These are phyloP conservation scores for Boletus mariae DNA, from an alignment of 1,284 basidiomycete genomes.

Conservation along the genomic window DNA sequence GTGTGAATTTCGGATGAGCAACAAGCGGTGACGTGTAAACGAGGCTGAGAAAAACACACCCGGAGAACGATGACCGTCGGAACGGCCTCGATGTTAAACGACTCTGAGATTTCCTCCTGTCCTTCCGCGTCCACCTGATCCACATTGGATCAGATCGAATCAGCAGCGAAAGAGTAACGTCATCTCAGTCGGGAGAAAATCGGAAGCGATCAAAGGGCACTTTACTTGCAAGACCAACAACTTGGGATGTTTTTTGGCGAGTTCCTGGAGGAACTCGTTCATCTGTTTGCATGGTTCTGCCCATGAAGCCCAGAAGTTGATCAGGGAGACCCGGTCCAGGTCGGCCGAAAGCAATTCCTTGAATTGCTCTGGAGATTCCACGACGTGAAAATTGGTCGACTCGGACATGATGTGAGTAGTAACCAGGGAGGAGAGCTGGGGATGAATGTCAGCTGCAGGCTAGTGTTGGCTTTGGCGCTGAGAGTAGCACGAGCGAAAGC, in stretches of 20 bases:
- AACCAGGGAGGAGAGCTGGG: not conserved
- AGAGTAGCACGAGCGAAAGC: not conserved
- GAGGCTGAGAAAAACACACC: constrained; percentile 40
- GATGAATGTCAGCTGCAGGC: not conserved
- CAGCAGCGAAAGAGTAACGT: not conserved
- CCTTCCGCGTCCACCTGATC: constrained; percentile 86
- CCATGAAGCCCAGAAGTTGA: constrained; percentile 94
- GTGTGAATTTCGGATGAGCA: constrained; percentile 2
- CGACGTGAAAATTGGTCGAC: constrained; percentile 46
- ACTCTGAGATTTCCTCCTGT: constrained; percentile 87
- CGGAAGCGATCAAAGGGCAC: constrained; percentile 1
- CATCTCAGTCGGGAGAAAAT: not conserved
- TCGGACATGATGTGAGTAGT: constrained; percentile 16
- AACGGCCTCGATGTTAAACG: constrained; percentile 90
- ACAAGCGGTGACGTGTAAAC: not conserved
- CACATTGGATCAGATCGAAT: not conserved
- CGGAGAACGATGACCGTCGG: constrained; percentile 84
- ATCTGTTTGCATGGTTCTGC: constrained; percentile 86
- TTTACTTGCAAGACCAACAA: constrained; percentile 75
- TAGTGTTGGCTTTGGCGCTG: not conserved
- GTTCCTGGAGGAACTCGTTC: constrained; percentile 71
- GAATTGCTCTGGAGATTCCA: constrained; percentile 70
- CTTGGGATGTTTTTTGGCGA: constrained; percentile 68
- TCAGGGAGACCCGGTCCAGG: constrained; percentile 74
- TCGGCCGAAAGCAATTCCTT: constrained; percentile 72